Evolutionary conservation across 768 basidiomycete genomes (phyloP).

Genomic region (Neoboletus brunneissimus): DNA sequence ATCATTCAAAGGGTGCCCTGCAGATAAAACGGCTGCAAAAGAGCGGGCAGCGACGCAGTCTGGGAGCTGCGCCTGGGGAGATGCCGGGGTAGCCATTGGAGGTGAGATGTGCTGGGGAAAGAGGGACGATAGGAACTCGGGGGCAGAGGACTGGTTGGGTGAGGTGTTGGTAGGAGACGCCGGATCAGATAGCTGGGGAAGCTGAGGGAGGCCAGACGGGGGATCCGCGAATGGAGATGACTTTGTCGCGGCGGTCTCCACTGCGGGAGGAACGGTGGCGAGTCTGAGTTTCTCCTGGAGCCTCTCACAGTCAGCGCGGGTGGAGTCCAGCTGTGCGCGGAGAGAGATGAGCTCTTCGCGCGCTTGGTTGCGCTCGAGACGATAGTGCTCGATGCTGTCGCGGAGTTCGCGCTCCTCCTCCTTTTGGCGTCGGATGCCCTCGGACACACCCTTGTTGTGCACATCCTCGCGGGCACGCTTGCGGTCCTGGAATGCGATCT

Average conservation of each 20-base stretch:
- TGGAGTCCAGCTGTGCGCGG: constrained; percentile 34
- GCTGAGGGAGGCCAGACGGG: constrained; percentile 8
- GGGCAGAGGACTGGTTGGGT: constrained; percentile 13
- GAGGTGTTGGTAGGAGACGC: constrained; percentile 1
- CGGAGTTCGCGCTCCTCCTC: constrained; percentile 36
- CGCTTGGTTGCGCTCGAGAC: constrained; percentile 36
- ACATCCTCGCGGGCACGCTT: constrained; percentile 38
- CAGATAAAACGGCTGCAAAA: constrained; percentile 32
- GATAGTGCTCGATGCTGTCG: constrained; percentile 34
- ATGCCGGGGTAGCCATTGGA: constrained; percentile 31
- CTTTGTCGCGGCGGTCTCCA: constrained; percentile 1
- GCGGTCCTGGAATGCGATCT: constrained; percentile 39
- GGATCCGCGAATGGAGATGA: constrained; percentile 5
- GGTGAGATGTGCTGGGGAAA: constrained; percentile 23
- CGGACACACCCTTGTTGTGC: constrained; percentile 39
- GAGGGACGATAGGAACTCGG: constrained; percentile 20
- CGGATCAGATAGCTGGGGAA: constrained; percentile 1
- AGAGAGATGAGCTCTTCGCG: constrained; percentile 32
- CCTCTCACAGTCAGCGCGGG: constrained; percentile 32
- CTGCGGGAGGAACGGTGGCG: background rate
- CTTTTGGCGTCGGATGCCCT: constrained; percentile 41
- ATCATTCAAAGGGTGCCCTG: constrained; percentile 27
- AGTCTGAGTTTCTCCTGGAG: constrained; percentile 28
- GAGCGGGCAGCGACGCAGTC: constrained; percentile 36
- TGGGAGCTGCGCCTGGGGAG: constrained; percentile 34